Percentiles rank a stretch among this genome's conserved stretches.
Conservation (phyloP, 257 asterid genomes). For the Capsicum pubescens region DNA sequence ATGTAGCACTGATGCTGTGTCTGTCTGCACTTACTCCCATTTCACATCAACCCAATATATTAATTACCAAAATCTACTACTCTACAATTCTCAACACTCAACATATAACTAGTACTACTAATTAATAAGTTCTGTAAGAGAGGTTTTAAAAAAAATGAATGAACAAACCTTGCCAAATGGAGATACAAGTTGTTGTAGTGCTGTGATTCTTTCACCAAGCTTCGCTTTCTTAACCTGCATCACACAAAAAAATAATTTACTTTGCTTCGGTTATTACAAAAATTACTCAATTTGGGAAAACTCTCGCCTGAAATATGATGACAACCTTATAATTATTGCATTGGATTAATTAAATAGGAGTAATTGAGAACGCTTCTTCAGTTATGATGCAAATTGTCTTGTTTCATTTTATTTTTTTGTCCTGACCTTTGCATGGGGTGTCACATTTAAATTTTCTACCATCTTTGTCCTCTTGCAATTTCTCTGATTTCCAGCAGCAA, state of each 20-base stretch:
- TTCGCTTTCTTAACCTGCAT: constrained; percentile 71
- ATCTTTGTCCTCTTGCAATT: constrained; percentile 56
- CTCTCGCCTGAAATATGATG: too few species aligned
- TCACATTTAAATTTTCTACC: constrained; percentile 38
- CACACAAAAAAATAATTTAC: too few species aligned
- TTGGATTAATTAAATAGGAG: too few species aligned
- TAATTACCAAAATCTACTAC: neutral
- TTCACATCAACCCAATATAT: neutral
- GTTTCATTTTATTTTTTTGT: neutral
- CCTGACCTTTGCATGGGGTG: constrained; percentile 75
- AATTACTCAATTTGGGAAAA: too few species aligned
- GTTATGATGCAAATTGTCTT: neutral
- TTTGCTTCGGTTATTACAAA: too few species aligned
- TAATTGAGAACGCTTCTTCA: neutral
- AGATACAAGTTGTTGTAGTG: constrained; percentile 92
- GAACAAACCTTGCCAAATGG: constrained; percentile 87
- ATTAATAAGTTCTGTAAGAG: neutral
- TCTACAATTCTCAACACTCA: neutral
- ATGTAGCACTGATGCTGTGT: constrained; percentile 90
- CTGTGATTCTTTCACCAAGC: constrained; percentile 87
- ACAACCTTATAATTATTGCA: too few species aligned
- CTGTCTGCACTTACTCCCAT: constrained; percentile 59
- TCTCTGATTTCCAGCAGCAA: constrained; percentile 35
- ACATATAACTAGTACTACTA: too few species aligned
- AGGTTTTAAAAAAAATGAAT: neutral